These are phyloP conservation scores for Dothistroma septosporum DNA, from an alignment of 2,329 filamentous ascomycete species.

Conservation along the genomic window DNA sequence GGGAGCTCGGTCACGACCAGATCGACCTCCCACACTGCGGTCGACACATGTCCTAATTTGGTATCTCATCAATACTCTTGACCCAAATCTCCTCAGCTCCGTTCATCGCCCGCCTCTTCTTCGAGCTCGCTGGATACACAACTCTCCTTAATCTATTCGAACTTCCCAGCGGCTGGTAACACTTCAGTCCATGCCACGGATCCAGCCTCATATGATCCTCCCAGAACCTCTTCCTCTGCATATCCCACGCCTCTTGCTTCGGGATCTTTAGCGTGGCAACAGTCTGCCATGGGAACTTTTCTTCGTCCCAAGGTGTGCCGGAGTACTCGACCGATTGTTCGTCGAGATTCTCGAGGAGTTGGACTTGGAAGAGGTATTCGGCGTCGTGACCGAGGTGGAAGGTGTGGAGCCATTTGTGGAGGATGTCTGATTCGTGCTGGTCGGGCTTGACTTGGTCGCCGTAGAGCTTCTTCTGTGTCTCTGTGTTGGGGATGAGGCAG, in stretches of 20 bases:
- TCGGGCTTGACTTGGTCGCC: constrained; percentile 39
- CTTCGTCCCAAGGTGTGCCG: constrained; percentile 44
- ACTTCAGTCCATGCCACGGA: constrained; percentile 42
- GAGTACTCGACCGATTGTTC: constrained; percentile 47
- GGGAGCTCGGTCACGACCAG: too few relatives aligned
- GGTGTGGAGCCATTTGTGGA: constrained; percentile 39
- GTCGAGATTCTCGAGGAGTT: constrained; percentile 45
- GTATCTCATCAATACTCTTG: constrained; percentile 39
- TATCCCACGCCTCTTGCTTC: constrained; percentile 42
- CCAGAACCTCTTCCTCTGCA: constrained; percentile 42
- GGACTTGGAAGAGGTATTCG: constrained; percentile 45
- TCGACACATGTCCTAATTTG: constrained; percentile 9
- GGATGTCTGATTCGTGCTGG: constrained; percentile 34
- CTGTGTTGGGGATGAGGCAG: constrained; percentile 41
- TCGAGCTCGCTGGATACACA: constrained; percentile 39
- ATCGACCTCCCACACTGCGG: too few relatives aligned
- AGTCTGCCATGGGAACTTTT: constrained; percentile 48
- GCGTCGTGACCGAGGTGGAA: constrained; percentile 41
- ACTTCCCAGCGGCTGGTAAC: constrained; percentile 40
- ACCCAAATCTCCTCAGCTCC: constrained; percentile 37
- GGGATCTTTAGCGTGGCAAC: constrained; percentile 41
- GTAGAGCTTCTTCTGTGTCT: constrained; percentile 40
- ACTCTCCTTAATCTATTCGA: constrained; percentile 40
- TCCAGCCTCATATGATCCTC: constrained; percentile 44
- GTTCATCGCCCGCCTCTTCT: constrained; percentile 38